A percentile compares a stretch with the other conserved stretches of the same genome.
Conservation (phyloP, 352 stramenopile species). For the Globisporangium camurandrum region DNA sequence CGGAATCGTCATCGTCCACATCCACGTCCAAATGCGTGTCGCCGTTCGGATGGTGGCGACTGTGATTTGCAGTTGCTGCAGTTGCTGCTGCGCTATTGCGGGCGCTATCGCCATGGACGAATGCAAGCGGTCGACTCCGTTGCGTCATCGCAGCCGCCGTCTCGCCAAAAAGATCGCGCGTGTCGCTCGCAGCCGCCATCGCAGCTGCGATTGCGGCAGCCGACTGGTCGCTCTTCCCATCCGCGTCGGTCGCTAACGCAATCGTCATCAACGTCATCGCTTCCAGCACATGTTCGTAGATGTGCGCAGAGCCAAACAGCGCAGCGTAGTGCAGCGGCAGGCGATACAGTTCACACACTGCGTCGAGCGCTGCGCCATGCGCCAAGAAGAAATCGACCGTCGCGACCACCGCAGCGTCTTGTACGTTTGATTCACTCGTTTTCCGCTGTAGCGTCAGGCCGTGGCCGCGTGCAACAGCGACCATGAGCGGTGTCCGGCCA, state of each 20-base stretch:
- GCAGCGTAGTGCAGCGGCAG: slow-evolving; percentile 73
- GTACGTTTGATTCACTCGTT: slow-evolving; percentile 37
- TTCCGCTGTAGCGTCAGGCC: slow-evolving; percentile 22
- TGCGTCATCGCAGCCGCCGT: slow-evolving; percentile 40
- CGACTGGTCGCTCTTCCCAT: no score
- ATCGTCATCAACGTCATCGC: slow-evolving; percentile 43
- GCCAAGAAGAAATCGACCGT: slow-evolving; percentile 74
- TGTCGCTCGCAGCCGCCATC: slow-evolving; percentile 29
- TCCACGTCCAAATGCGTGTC: slow-evolving; percentile 3
- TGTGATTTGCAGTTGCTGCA: neutral
- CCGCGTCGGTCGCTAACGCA: no score
- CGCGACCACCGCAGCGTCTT: slow-evolving; percentile 46
- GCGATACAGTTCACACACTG: slow-evolving; percentile 62
- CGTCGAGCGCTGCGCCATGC: slow-evolving; percentile 42
- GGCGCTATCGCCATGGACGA: slow-evolving; percentile 14
- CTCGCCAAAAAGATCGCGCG: slow-evolving; percentile 66
- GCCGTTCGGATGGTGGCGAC: no score
- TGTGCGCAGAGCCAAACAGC: slow-evolving; percentile 42
- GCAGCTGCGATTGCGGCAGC: neutral
- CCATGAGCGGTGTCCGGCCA: slow-evolving; percentile 71
- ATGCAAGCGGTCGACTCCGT: slow-evolving; percentile 10
- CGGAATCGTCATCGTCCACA: slow-evolving; percentile 19
- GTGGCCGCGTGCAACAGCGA: slow-evolving; percentile 48
- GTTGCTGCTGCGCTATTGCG: slow-evolving; percentile 16
- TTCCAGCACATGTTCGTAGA: slow-evolving; percentile 44